Evolutionary conservation across 1,284 basidiomycete genomes (phyloP).

Genomic region (Tilletia caries): DNA sequence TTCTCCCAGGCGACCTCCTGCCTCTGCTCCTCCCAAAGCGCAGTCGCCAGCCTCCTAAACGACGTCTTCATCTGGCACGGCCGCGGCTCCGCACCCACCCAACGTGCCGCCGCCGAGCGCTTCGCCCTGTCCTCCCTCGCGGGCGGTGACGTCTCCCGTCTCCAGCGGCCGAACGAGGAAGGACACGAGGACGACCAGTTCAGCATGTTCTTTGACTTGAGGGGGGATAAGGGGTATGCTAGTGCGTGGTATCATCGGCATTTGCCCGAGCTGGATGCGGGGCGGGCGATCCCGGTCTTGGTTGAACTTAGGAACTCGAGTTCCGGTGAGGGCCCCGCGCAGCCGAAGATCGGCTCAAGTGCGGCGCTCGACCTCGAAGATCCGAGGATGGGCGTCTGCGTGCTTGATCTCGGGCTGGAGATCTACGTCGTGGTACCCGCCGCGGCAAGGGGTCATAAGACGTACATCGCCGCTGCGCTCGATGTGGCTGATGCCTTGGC

Average conservation of each 20-base stretch:
- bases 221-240: slow-evolving; percentile 26
- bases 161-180: slow-evolving; percentile 30
- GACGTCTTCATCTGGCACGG: slow-evolving; percentile 45
- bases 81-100: slow-evolving; percentile 25
- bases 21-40: slow-evolving; percentile 41
- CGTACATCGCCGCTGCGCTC: slow-evolving; percentile 17
- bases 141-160: slow-evolving; percentile 21
- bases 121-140: slow-evolving; percentile 32
- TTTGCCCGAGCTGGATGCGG: not conserved
- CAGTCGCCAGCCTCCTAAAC: slow-evolving; percentile 29
- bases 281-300: slow-evolving; percentile 5
- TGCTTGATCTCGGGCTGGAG: slow-evolving; percentile 17
- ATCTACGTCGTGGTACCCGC: slow-evolving; percentile 19
- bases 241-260: slow-evolving; percentile 29
- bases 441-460: not conserved
- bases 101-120: slow-evolving; percentile 29
- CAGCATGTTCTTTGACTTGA: slow-evolving; percentile 33
- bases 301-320: not conserved
- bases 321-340: not conserved
- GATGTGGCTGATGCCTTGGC: not conserved
- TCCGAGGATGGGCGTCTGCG: not conserved
- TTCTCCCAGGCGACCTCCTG: slow-evolving; percentile 25
- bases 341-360: not conserved
- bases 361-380: not conserved
- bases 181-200: slow-evolving; percentile 39